Evolutionary conservation across 2,329 filamentous ascomycete species (phyloP).

Genomic region (Colletotrichum incanum): DNA sequence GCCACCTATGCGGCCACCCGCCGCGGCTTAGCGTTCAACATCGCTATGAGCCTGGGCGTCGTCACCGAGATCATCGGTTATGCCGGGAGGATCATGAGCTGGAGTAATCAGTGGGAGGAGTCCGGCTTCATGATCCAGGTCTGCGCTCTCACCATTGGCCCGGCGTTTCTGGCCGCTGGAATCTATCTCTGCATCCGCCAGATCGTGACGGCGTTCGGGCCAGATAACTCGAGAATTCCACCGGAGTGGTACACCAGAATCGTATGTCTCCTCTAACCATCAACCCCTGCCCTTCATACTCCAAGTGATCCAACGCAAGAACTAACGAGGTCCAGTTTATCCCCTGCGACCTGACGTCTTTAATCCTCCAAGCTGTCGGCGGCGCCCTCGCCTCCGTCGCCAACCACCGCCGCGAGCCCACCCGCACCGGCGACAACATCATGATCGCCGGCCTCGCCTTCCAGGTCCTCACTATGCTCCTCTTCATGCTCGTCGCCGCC

Average conservation of each 20-base stretch:
- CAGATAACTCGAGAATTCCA: conserved; percentile 63
- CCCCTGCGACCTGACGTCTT: conserved; percentile 73
- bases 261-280: conserved; percentile 50
- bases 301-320: neutral
- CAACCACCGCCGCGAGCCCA: conserved; percentile 53
- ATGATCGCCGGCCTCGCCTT: conserved; percentile 76
- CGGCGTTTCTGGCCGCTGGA: conserved; percentile 75
- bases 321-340: conserved; percentile 65
- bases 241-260: conserved; percentile 66
- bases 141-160: conserved; percentile 74
- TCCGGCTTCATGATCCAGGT: conserved; percentile 70
- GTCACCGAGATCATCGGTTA: conserved; percentile 73
- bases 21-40: conserved; percentile 64
- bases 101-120: conserved; percentile 66
- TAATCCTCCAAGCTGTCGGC: conserved; percentile 73
- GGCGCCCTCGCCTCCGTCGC: conserved; percentile 68
- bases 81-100: conserved; percentile 69
- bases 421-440: conserved; percentile 68
- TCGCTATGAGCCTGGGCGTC: conserved; percentile 69
- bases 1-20: conserved; percentile 60
- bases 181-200: conserved; percentile 74
- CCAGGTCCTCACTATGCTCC: conserved; percentile 71
- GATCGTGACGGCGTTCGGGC: conserved; percentile 64
- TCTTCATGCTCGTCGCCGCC: conserved; percentile 66
- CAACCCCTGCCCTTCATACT: neutral